Base-by-base conservation (phyloP, 192 early-diverging fungal genomes). In the Coemansia sp. region DNA sequence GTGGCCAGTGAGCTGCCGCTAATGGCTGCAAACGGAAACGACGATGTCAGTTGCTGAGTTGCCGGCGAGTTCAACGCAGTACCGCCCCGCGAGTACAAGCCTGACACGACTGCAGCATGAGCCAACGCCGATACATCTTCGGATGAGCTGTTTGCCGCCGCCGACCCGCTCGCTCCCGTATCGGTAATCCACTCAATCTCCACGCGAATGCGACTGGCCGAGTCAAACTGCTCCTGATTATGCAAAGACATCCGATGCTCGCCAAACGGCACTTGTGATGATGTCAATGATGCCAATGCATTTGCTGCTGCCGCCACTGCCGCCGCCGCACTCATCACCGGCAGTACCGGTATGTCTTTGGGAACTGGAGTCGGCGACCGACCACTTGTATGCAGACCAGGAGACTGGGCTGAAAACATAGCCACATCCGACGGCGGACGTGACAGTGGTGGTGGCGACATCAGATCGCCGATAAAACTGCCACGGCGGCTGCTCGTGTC, bases 161-260 rank as follows among this genome's bases (percentile, higher is more conserved):
- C 52, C 16, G 64, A 29, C 2, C 55, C 65, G 0, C 62, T 27
- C 6, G 53, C 58, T 6, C 51, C 48, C 4, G 54, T 55, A 3
- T 74, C 68, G 5, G 64, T 35, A 14, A 80, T 71, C 78, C 71
- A 74, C 60, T 80, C 78, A 10, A 80, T 53, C 35, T 74, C 78
- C 11, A 80, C 68, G 0, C 72, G 71, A 11, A 80, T 59, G 16
- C 74, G 64, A 54, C 74, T 71, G 45, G 32, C 23, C 16, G 41
- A 16, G 38, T 62, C 56, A 45, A 13, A 13, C 41, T 45, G 41
- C 41, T 45, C 14, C 41, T 54, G 50, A 13, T 20, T 22, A 22
- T 22, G 22, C 22, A 22, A 22, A 22, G 22, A 22, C 22, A 1
- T 1, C 22, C 22, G 22, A 22, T 22, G 22, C 22, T 16, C 27